A percentile compares a stretch with the other conserved stretches of the same genome.
Conservation (phyloP, 164 flowering plant genomes). For the Sextonia rubra region DNA sequence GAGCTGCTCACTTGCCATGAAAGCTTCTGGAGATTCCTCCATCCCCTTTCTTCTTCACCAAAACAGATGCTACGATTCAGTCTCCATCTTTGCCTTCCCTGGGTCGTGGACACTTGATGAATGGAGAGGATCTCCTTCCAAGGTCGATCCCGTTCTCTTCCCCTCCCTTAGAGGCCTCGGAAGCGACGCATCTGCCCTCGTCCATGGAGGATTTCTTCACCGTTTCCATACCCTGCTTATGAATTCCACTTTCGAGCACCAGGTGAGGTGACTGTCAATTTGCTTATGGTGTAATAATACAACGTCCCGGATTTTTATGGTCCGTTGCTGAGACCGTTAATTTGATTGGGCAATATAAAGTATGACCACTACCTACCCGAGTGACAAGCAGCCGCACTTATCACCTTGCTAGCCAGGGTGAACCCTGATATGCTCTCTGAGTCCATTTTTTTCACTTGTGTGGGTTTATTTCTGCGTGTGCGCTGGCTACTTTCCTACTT, state of each 20-base stretch:
- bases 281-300: neutral
- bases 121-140: constrained; percentile 29
- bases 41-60: neutral
- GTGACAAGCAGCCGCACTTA: too few relatives aligned
- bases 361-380: too few relatives aligned
- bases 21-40: neutral
- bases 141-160: constrained; percentile 20
- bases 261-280: constrained; percentile 31
- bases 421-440: too few relatives aligned
- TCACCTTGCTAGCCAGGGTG: too few relatives aligned
- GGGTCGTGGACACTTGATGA: constrained; percentile 42
- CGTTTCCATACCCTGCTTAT: constrained; percentile 30
- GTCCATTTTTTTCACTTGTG: too few relatives aligned
- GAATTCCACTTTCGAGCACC: constrained; percentile 19
- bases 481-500: too few relatives aligned
- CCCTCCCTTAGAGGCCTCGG: constrained; percentile 54
- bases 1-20: constrained; percentile 9
- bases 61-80: neutral
- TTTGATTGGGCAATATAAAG: too few relatives aligned
- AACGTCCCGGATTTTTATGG: neutral
- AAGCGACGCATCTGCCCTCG: constrained; percentile 34
- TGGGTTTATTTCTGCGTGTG: too few relatives aligned
- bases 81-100: constrained; percentile 40
- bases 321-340: neutral
- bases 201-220: constrained; percentile 45